Evolutionary conservation across 495 filamentous ascomycete genomes (phyloP), one percentile per base, ranked within the genome.

Genomic region (Xylona heveae): DNA sequence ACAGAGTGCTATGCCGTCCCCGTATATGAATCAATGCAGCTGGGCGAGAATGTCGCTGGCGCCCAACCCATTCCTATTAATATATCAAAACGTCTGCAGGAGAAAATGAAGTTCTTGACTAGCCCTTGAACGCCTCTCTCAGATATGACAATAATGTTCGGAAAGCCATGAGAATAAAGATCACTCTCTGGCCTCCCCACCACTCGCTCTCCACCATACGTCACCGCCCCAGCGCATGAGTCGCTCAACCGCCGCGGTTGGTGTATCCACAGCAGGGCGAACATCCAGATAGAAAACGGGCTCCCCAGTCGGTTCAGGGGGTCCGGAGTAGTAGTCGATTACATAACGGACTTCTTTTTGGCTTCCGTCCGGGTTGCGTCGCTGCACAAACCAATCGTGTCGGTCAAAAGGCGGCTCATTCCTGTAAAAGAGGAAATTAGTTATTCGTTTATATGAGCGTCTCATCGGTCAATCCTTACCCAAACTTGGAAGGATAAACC

Each of bases 221-320:
- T 93, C 81, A 9, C 78, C 78, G 31, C 80, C 76, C 88, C 90
- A 95, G 45, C 83, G 56, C 51, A 91, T 63, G 38, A 82, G 47
- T 33, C 90, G 66, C 60, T 95, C 90, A 15, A 71, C 69, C 19
- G 79, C 79, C 7, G 70, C 70, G 0, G 66, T 78, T 1, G 82
- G 83, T 3, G 67, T 61, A 43, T 91, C 84, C n/a, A 92, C 43
- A 7, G 88, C 88, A 8, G 88, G 88, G 36, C 88, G 64, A n/a
- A 99, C 90, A 50, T 99, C 88, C 28, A 99, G 66, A 47, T 72
- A 95, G 57, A 99, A 99, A 5, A 95, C 84, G 2, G 88, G 83
- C 44, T 93, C 82, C 2, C 88, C 88, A 0, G 71, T 82, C 3
- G 78, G 72, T 41, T 97, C 88, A 0, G 78, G 75, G 12, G 74